phyloP scores from a whole-genome alignment of 345 rosid genomes.

The Laguncularia racemosa region DNA sequence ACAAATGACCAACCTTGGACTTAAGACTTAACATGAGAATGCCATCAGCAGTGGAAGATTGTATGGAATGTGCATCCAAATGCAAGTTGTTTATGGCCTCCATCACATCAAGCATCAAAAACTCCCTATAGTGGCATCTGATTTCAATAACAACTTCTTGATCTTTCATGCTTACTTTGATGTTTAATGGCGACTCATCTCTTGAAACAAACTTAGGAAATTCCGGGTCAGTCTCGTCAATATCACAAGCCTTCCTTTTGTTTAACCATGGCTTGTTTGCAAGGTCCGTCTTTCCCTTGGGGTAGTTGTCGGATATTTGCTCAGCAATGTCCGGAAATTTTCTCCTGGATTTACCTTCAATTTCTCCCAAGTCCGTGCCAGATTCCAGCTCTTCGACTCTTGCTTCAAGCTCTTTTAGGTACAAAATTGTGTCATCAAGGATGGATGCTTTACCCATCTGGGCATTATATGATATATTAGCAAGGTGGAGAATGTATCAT shows the following conservation, averaged over 20 bases:
- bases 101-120: slow-evolving; percentile 65
- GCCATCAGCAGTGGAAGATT: slow-evolving; percentile 60
- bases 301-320: slow-evolving; percentile 63
- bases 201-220: slow-evolving; percentile 12
- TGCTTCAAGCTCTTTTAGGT: slow-evolving; percentile 60
- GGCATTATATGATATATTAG: slow-evolving; percentile 3
- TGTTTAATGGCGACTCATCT: slow-evolving; percentile 19
- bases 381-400: slow-evolving; percentile 81
- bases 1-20: slow-evolving; percentile 48
- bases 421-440: slow-evolving; percentile 51
- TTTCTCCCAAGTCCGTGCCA: slow-evolving; percentile 50
- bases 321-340: slow-evolving; percentile 38
- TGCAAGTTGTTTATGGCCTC: slow-evolving; percentile 66
- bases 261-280: slow-evolving; percentile 33
- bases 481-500: background rate
- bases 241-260: slow-evolving; percentile 59
- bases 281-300: slow-evolving; percentile 21
- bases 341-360: slow-evolving; percentile 37
- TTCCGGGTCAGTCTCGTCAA: slow-evolving; percentile 34
- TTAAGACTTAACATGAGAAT: slow-evolving; percentile 45
- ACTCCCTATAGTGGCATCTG: slow-evolving; percentile 59
- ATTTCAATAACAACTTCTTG: slow-evolving; percentile 59
- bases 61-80: slow-evolving; percentile 60
- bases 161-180: slow-evolving; percentile 39
- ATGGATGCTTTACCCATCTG: slow-evolving; percentile 61